A percentile compares a stretch with the other conserved stretches of the same genome.
phyloP scores from a whole-genome alignment of 805 yeast genomes.

The Pichia cephalocereana region DNA sequence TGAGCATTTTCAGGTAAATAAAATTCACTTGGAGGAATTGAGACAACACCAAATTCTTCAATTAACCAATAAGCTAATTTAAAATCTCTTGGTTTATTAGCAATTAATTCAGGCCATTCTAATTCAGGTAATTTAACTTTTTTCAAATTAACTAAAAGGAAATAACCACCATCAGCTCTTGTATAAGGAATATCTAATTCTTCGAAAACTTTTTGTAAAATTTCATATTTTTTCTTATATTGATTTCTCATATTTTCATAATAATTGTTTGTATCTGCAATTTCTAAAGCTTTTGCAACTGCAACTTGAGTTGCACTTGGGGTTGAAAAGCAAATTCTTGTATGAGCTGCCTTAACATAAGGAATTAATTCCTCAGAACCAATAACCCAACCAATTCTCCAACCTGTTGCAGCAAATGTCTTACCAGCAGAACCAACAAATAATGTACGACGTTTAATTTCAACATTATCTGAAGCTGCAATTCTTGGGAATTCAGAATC shows the following conservation, averaged over 20 bases:
- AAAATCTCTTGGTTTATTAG: slow-evolving; percentile 72
- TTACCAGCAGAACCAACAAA: slow-evolving; percentile 98
- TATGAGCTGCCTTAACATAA: slow-evolving; percentile 82
- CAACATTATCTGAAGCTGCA: slow-evolving; percentile 66
- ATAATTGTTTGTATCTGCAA: slow-evolving; percentile 52
- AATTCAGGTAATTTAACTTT: slow-evolving; percentile 71
- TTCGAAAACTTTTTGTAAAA: slow-evolving; percentile 71
- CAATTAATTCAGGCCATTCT: slow-evolving; percentile 53
- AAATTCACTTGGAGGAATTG: slow-evolving; percentile 97
- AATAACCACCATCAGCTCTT: slow-evolving; percentile 88
- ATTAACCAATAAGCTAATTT: slow-evolving; percentile 87
- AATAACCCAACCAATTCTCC: slow-evolving; percentile 96
- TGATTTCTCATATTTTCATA: slow-evolving; percentile 59
- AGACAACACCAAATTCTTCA: slow-evolving; percentile 86
- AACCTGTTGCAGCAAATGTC: slow-evolving; percentile 97
- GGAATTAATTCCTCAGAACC: slow-evolving; percentile 77
- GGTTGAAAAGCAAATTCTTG: slow-evolving; percentile 84
- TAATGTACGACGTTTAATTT: slow-evolving; percentile 66
- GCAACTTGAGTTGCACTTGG: slow-evolving; percentile 94
- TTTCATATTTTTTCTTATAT: slow-evolving; percentile 63
- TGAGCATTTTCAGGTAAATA: slow-evolving; percentile 47
- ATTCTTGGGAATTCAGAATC: slow-evolving; percentile 61
- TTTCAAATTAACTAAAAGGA: slow-evolving; percentile 77
- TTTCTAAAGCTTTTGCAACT: slow-evolving; percentile 63
- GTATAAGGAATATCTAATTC: slow-evolving; percentile 87